A percentile compares a stretch with the other conserved stretches of the same genome.
Evolutionary conservation across 192 early-diverging fungal species (phyloP).

Genomic region (Coemansia sp.): DNA sequence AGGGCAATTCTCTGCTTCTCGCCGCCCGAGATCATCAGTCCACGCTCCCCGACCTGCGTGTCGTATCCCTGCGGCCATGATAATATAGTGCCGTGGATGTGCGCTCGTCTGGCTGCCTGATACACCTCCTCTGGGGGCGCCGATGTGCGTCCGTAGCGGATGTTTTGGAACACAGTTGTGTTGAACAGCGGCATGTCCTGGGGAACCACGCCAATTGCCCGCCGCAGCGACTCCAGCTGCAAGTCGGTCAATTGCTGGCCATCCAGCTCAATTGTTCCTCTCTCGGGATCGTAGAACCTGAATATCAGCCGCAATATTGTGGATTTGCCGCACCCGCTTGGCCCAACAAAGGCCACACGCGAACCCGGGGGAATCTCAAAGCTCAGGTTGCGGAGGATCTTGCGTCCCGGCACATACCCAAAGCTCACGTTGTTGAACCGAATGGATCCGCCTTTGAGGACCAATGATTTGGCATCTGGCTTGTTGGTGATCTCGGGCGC

Average conservation of each 20-base stretch:
- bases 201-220: constrained; percentile 81
- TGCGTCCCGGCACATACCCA: constrained; percentile 78
- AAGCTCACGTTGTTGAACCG: constrained; percentile 86
- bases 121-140: constrained; percentile 65
- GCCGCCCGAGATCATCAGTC: constrained; percentile 71
- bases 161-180: constrained; percentile 88
- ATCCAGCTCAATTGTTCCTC: constrained; percentile 81
- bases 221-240: constrained; percentile 77
- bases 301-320: constrained; percentile 84
- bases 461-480: constrained; percentile 59
- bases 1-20: constrained; percentile 67
- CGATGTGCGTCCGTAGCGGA: constrained; percentile 78
- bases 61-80: constrained; percentile 62
- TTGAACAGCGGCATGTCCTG: constrained; percentile 96
- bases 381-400: constrained; percentile 69
- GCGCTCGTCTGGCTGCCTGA: constrained; percentile 59
- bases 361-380: constrained; percentile 85
- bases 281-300: constrained; percentile 89
- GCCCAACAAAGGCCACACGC: constrained; percentile 90
- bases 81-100: constrained; percentile 65
- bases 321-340: constrained; percentile 91
- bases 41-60: constrained; percentile 71
- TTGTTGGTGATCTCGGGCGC: constrained; percentile 59
- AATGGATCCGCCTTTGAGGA: constrained; percentile 71
- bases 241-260: constrained; percentile 79